Percentiles rank a stretch among this genome's conserved stretches.
phyloP scores from a whole-genome alignment of 164 flowering plant species.

The Kalanchoe fedtschenkoi region DNA sequence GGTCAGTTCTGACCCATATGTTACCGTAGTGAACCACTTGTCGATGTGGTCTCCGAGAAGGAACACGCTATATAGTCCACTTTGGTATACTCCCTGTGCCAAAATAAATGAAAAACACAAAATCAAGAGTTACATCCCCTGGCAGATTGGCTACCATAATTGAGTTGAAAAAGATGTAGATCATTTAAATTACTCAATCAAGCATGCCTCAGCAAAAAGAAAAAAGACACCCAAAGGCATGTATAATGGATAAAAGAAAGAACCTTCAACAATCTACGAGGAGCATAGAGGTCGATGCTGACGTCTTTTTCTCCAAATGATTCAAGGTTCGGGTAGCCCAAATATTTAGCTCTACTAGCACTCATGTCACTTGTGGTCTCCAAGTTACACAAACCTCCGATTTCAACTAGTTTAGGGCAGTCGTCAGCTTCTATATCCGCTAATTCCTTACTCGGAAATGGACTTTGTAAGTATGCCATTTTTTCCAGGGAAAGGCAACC shows the following conservation, averaged over 20 bases:
- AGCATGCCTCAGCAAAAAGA: neutral
- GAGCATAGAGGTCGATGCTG: neutral
- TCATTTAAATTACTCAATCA: no score
- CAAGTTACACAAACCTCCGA: neutral
- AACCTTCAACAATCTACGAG: neutral
- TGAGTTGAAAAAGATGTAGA: no score
- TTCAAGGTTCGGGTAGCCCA: neutral
- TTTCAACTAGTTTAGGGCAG: neutral
- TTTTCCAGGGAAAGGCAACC: neutral
- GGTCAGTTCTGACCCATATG: neutral
- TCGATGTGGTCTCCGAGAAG: neutral
- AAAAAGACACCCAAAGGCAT: no score
- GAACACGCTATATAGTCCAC: neutral
- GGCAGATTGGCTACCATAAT: no score
- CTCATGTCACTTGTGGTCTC: neutral
- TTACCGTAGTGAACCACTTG: neutral
- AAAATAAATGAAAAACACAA: neutral
- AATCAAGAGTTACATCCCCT: no score
- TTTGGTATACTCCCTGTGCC: slow-evolving; percentile 3
- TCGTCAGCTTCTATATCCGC: neutral
- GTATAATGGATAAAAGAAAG: no score
- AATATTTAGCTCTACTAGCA: neutral
- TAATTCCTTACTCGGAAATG: neutral
- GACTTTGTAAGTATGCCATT: neutral
- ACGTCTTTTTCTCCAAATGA: neutral